Percentiles rank a stretch among this genome's conserved stretches.
phyloP scores from a whole-genome alignment of 148 eudicot species.

The Dysphania ambrosioides region DNA sequence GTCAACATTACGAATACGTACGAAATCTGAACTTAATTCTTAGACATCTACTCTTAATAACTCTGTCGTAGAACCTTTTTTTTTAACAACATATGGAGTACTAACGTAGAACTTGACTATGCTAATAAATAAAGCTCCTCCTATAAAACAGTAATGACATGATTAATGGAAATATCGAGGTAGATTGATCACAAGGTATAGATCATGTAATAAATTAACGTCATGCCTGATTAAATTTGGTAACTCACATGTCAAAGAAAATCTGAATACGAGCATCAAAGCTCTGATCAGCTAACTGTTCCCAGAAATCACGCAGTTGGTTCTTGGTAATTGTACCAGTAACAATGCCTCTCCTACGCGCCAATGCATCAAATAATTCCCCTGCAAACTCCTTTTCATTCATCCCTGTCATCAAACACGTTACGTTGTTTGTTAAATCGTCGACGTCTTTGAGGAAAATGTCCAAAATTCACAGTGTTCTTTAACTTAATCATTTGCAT shows the following conservation, averaged over 20 bases:
- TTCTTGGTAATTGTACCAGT: slow-evolving; percentile 34
- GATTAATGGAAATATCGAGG: too few relatives aligned
- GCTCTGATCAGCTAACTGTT: slow-evolving; percentile 46
- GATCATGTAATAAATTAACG: too few relatives aligned
- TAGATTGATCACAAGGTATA: too few relatives aligned
- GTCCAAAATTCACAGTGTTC: not conserved
- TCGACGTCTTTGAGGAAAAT: not conserved
- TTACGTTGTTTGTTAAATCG: not conserved
- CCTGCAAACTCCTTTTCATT: slow-evolving; percentile 49
- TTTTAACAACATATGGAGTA: too few relatives aligned
- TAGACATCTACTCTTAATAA: not conserved
- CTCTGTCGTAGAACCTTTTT: too few relatives aligned
- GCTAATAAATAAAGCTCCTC: too few relatives aligned
- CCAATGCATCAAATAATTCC: slow-evolving; percentile 49
- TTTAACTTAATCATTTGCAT: too few relatives aligned
- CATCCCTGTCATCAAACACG: slow-evolving; percentile 36
- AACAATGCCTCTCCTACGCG: slow-evolving; percentile 43
- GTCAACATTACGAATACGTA: not conserved
- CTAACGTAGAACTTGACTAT: too few relatives aligned
- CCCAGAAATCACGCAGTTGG: slow-evolving; percentile 48
- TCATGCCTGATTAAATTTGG: too few relatives aligned
- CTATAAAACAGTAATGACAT: too few relatives aligned
- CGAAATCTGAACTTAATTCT: not conserved
- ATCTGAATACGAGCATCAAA: slow-evolving; percentile 59
- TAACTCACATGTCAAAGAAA: slow-evolving; percentile 54